Percentiles rank a stretch among this genome's conserved stretches.
phyloP scores from a whole-genome alignment of 2,329 filamentous ascomycete species.

The Sporothrix variecibatus region DNA sequence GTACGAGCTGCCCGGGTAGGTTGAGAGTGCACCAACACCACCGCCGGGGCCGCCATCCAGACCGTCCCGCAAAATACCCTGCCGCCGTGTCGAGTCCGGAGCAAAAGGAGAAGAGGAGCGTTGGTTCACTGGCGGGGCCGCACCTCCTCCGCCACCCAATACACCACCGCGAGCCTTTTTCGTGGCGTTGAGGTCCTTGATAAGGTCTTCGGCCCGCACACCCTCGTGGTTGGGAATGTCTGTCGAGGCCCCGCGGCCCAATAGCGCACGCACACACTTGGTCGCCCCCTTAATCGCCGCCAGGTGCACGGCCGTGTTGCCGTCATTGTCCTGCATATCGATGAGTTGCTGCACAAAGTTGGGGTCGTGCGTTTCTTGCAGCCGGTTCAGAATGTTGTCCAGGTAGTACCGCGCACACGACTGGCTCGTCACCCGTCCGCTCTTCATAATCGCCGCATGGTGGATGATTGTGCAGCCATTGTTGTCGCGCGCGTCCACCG shows the following conservation, averaged over 20 bases:
- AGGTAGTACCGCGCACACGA: conserved; percentile 91
- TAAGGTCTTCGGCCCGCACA: conserved; percentile 80
- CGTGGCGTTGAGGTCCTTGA: conserved; percentile 71
- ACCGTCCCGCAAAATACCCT: conserved; percentile 53
- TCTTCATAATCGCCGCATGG: conserved; percentile 87
- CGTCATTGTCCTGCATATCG: conserved; percentile 79
- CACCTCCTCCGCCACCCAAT: not conserved
- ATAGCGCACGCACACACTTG: conserved; percentile 80
- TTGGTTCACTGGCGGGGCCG: conserved; percentile 45
- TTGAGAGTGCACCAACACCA: not conserved
- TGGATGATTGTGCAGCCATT: conserved; percentile 89
- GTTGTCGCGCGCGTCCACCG: conserved; percentile 76
- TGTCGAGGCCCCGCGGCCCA: conserved; percentile 78
- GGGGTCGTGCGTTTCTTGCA: conserved; percentile 75
- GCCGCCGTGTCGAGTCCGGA: conserved; percentile 60
- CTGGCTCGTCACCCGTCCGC: conserved; percentile 77
- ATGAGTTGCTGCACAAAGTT: conserved; percentile 76
- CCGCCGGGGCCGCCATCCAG: conserved; percentile 32
- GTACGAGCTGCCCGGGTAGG: conserved; percentile 32
- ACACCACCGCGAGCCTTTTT: conserved; percentile 62
- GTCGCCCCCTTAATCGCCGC: conserved; percentile 81
- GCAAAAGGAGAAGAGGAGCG: conserved; percentile 75
- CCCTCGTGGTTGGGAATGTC: conserved; percentile 81
- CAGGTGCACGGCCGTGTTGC: conserved; percentile 80
- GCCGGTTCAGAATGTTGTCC: conserved; percentile 83